Conservation (phyloP, 768 basidiomycete species). For the Leucosporidium scottii region DNA sequence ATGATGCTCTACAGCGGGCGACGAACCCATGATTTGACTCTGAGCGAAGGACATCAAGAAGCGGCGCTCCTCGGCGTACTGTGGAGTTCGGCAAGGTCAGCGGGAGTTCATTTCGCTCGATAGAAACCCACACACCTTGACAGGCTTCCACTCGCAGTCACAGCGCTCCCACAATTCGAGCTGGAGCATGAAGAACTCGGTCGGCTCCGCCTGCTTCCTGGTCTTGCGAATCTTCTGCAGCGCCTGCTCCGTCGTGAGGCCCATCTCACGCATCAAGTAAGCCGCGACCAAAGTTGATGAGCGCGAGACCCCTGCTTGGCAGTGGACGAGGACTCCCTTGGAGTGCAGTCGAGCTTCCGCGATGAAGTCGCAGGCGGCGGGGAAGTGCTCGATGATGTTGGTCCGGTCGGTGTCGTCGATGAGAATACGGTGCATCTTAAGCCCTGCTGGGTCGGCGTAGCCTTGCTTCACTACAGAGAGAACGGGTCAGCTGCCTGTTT, state of each 20-base stretch:
- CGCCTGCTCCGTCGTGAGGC: slow-evolving; percentile 36
- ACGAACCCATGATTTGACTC: slow-evolving; percentile 31
- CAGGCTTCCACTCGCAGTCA: slow-evolving; percentile 36
- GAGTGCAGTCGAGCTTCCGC: background rate
- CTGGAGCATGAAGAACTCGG: slow-evolving; percentile 36
- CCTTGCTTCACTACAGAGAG: slow-evolving; percentile 33
- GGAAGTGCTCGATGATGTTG: slow-evolving; percentile 34
- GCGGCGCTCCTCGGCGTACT: slow-evolving; percentile 34
- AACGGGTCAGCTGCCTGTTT: background rate
- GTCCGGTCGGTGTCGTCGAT: slow-evolving; percentile 35
- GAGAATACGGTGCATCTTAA: slow-evolving; percentile 28
- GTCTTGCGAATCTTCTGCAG: slow-evolving; percentile 30
- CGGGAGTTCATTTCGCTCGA: too few relatives aligned
- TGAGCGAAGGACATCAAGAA: slow-evolving; percentile 37
- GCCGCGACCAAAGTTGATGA: slow-evolving; percentile 36
- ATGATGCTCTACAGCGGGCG: background rate
- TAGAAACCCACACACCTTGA: slow-evolving; percentile 19
- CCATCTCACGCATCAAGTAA: slow-evolving; percentile 33
- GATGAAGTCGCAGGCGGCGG: slow-evolving; percentile 28
- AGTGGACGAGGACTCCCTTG: slow-evolving; percentile 37
- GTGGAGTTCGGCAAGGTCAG: background rate
- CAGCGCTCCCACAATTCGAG: slow-evolving; percentile 38
- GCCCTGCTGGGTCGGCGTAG: slow-evolving; percentile 18
- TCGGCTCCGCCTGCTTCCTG: slow-evolving; percentile 33
- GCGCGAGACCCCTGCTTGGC: slow-evolving; percentile 37